Evolutionary conservation across 768 basidiomycete species (phyloP).

Genomic region (Auricularia sp.): DNA sequence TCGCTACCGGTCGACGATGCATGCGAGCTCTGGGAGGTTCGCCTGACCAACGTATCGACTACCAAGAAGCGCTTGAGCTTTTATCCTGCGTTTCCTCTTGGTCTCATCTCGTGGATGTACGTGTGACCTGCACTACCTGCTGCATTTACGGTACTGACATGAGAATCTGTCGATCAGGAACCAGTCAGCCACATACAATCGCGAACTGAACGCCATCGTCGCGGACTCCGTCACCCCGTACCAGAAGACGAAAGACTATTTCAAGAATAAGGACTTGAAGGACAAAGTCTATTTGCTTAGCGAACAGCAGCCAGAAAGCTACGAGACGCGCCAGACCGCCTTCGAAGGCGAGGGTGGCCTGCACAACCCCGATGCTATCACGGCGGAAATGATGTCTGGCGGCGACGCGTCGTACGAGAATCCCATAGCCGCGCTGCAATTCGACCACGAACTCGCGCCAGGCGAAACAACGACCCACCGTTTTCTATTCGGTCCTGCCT

Average conservation of each 20-base stretch:
- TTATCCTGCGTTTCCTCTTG: neutral
- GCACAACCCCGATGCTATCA: neutral
- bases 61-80: neutral
- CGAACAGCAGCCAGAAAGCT: neutral
- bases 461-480: slow-evolving; percentile 1
- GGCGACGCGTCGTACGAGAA: slow-evolving; percentile 2
- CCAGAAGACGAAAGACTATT: slow-evolving; percentile 2
- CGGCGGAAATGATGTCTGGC: neutral
- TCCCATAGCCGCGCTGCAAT: neutral
- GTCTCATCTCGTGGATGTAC: neutral
- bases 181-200: neutral
- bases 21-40: neutral
- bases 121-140: neutral
- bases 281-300: neutral
- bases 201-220: neutral
- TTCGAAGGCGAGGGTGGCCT: slow-evolving; percentile 2
- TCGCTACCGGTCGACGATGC: neutral
- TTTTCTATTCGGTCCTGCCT: neutral
- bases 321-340: neutral
- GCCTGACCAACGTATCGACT: neutral
- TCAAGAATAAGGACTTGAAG: slow-evolving; percentile 2
- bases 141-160: neutral
- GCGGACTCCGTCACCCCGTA: neutral
- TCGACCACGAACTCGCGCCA: neutral
- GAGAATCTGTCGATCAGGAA: neutral